Conservation (phyloP, 495 filamentous ascomycete species). For the Parathielavia hyrcaniae region DNA sequence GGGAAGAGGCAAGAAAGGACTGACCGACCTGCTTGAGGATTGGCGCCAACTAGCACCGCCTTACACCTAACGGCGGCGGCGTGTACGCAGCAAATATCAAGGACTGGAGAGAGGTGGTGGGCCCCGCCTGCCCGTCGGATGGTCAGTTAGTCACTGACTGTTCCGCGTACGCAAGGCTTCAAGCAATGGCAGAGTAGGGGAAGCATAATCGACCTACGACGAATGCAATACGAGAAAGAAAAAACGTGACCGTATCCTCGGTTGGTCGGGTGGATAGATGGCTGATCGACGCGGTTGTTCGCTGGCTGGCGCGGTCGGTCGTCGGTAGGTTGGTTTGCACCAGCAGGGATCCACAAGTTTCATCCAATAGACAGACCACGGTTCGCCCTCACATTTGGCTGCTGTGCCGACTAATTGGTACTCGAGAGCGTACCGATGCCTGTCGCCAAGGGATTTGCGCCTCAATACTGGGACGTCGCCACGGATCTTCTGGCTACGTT, state of each 20-base stretch:
- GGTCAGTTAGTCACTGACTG: constrained; percentile 2
- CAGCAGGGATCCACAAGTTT: neutral
- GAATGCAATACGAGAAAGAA: neutral
- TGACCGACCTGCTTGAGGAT: too few species aligned
- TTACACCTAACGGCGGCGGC: neutral
- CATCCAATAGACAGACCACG: neutral
- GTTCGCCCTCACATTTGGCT: neutral
- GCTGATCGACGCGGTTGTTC: constrained; percentile 2
- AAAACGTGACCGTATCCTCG: neutral
- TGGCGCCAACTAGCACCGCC: neutral
- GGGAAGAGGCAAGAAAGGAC: too few species aligned
- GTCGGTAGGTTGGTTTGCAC: constrained; percentile 1
- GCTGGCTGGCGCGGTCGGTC: constrained; percentile 1
- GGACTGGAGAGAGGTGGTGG: constrained; percentile 2
- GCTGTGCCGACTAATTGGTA: too few species aligned
- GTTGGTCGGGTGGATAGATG: neutral
- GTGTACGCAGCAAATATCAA: neutral
- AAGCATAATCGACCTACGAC: constrained; percentile 1
- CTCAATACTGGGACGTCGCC: too few species aligned
- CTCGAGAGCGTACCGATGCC: too few species aligned
- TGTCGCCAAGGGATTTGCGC: too few species aligned
- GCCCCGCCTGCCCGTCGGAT: constrained; percentile 2
- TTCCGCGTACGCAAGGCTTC: constrained; percentile 3
- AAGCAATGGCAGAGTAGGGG: neutral
- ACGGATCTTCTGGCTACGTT: too few species aligned